A percentile compares a stretch with the other conserved stretches of the same genome.
Conservation (phyloP, 176 grass and related monocot species). For the maize (Zea mays) region DNA sequence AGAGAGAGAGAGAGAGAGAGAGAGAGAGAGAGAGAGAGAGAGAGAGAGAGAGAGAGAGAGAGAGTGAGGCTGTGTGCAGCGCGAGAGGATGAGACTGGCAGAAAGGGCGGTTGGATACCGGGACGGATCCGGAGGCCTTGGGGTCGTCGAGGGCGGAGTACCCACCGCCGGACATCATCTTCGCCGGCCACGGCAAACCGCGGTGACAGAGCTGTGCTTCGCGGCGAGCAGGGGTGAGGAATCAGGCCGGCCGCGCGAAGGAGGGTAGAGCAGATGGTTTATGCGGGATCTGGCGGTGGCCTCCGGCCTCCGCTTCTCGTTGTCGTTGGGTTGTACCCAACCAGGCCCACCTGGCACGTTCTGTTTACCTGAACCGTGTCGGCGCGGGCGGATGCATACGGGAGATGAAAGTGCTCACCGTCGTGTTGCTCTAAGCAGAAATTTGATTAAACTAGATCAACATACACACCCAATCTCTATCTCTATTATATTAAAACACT, state of each 20-base stretch:
- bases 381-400: neutral
- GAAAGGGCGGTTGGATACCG: constrained; percentile 43
- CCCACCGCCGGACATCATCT: constrained; percentile 93
- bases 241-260: constrained; percentile 14
- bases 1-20: no score
- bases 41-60: neutral
- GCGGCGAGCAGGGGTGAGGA: constrained; percentile 15
- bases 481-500: no score
- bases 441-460: no score
- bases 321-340: neutral
- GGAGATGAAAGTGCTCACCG: neutral
- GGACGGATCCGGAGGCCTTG: constrained; percentile 89
- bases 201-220: neutral
- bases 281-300: neutral
- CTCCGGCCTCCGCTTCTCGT: neutral
- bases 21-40: neutral
- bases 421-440: neutral
- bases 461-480: no score
- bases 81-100: neutral
- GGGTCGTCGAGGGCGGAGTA: constrained; percentile 86
- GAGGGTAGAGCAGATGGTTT: neutral
- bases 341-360: neutral
- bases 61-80: neutral
- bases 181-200: constrained; percentile 37
- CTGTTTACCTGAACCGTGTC: neutral